Base-by-base conservation (phyloP, 495 filamentous ascomycete species). In the Cudoniella acicularis region DNA sequence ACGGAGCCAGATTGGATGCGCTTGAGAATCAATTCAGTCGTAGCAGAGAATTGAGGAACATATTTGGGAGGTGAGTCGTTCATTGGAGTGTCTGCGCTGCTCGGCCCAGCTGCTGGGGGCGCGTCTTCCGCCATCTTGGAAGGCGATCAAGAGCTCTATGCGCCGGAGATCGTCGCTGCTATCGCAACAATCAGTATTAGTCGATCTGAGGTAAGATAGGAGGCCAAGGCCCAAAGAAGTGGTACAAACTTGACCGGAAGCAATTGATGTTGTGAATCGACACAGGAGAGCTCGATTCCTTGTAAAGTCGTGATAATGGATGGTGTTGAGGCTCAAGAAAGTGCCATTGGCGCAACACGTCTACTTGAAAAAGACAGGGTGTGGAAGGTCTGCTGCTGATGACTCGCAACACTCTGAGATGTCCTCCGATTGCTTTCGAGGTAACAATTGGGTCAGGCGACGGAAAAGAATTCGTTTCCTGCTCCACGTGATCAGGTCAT, bases 1-100 rank as follows among this genome's bases (percentile, higher is more conserved):
- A 56, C 53, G 64, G 72, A 47, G 16, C 63, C 66, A 13, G 57
- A 56, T 17, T 63, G 66, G 45, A 84, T 75, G 17, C 80, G 70
- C 52, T 79, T 78, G 10, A 85, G 73, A 16, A 85, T 84, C 76
- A 84, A 73, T 58, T 82, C 77, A 0, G 82, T 83, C 0, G 80
- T 70, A 8, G 77, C 76, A 6, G 75, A 77, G 64, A 83, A 82
- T 57, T 82, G 78, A 0, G 79, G 79, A 17, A 64, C 62, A 56
- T 64, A 64, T 66, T 61, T 67, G 13, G 62, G 64, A 45, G 64
- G 61, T 16, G 64, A 64, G 2, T 62, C 56, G 13, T 36, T 52
- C 45, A 52, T 62, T 9, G 59, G 30, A 3, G 26, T 45, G 17
- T 61, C 56, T 43, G 30, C 51, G 48, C 50, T 62, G 55, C 50